phyloP scores from a whole-genome alignment of 176 grass and related monocot species.

The Rhynchospora pubera region DNA sequence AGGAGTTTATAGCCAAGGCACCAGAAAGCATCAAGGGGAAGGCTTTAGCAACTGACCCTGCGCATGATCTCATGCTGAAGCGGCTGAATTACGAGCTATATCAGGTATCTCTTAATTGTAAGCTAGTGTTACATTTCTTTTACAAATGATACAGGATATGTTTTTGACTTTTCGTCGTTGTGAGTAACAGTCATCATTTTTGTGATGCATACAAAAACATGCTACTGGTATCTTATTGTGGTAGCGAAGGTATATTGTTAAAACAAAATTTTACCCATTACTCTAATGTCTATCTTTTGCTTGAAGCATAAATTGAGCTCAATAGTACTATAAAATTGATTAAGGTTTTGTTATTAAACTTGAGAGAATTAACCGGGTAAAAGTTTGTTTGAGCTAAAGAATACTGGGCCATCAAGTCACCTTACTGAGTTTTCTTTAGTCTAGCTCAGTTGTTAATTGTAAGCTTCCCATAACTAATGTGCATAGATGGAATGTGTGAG shows the following conservation, averaged over 20 bases:
- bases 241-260: background rate
- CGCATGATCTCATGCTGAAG: slow-evolving; percentile 93
- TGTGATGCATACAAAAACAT: background rate
- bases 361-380: background rate
- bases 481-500: background rate
- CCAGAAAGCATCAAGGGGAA: slow-evolving; percentile 60
- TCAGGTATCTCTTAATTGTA: slow-evolving; percentile 38
- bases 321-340: background rate
- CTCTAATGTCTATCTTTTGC: background rate
- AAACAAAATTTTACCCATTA: background rate
- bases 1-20: slow-evolving; percentile 57
- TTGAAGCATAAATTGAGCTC: background rate
- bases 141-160: background rate
- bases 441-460: background rate
- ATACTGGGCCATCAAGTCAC: background rate
- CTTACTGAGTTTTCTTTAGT: background rate
- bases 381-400: background rate
- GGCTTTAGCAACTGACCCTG: slow-evolving; percentile 51
- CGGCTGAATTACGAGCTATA: slow-evolving; percentile 86
- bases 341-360: background rate
- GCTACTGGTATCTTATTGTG: background rate
- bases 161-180: too few species aligned
- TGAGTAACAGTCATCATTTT: background rate
- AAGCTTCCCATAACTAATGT: slow-evolving; percentile 4
- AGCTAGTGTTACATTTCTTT: background rate